Conservation (phyloP, 2,329 filamentous ascomycete species). For the Colletotrichum sp. region DNA sequence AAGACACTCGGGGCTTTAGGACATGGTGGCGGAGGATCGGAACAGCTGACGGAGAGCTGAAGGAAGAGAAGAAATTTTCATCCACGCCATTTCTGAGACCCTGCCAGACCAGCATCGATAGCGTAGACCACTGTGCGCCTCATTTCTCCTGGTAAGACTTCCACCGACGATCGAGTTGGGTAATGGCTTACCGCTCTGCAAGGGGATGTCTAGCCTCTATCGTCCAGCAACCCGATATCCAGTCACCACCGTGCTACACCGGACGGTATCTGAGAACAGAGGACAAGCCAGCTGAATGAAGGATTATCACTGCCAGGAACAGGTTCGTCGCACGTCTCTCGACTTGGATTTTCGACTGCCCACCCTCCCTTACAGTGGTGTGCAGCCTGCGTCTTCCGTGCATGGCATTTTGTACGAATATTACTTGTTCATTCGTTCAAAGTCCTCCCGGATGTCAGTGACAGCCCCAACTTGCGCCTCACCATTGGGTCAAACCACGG, state of each 20-base stretch:
- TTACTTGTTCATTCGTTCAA: not conserved
- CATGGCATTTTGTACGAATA: not conserved
- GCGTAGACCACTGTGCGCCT: not conserved
- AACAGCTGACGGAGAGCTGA: not conserved
- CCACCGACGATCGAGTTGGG: not conserved
- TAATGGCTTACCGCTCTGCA: not conserved
- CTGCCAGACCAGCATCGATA: not conserved
- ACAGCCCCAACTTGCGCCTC: not conserved
- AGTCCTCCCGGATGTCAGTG: not conserved
- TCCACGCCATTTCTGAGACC: not conserved
- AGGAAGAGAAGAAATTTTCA: not conserved
- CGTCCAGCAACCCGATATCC: not conserved
- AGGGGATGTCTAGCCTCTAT: not conserved
- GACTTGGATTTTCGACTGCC: not conserved
- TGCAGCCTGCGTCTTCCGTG: not conserved
- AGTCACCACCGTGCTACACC: not conserved
- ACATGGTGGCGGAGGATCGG: not conserved
- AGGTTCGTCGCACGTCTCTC: not conserved
- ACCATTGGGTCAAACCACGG: not conserved
- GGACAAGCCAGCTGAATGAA: not conserved
- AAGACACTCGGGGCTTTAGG: not conserved
- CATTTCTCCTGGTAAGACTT: not conserved
- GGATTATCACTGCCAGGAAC: not conserved
- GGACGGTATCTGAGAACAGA: not conserved
- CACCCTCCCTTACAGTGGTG: not conserved